Conservation (phyloP, 202 grass and related monocot genomes). For the Schoenoplectus tabernaemontani region DNA sequence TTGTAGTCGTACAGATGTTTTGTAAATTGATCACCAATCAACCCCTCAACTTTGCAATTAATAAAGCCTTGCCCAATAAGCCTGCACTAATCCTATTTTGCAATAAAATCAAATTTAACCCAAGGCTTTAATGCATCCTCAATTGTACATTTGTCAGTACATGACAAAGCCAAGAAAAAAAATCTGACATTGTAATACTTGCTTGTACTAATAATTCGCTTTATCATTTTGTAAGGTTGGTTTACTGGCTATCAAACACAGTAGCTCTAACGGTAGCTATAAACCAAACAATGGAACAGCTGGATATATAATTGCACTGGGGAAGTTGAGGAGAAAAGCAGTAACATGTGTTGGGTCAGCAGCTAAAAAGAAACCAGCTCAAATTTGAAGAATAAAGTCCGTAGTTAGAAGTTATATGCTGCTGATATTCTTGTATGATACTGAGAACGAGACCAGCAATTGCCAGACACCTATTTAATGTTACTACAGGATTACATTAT, state of each 20-base stretch:
- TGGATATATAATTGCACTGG: constrained; percentile 20
- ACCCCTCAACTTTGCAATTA: background rate
- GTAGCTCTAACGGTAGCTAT: constrained; percentile 68
- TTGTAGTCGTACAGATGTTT: constrained; percentile 1
- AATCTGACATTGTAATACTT: background rate
- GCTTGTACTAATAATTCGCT: background rate
- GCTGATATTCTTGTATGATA: constrained; percentile 33
- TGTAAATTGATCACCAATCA: background rate
- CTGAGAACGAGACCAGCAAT: too few relatives aligned
- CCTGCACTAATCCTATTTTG: background rate
- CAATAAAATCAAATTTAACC: background rate
- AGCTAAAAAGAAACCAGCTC: constrained; percentile 48
- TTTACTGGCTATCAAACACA: constrained; percentile 90
- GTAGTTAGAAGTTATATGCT: constrained; percentile 1
- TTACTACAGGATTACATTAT: too few relatives aligned
- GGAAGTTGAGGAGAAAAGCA: constrained; percentile 4
- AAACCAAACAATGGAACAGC: constrained; percentile 51
- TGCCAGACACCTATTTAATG: too few relatives aligned
- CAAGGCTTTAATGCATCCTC: background rate
- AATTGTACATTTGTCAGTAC: background rate
- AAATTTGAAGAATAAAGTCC: constrained; percentile 23
- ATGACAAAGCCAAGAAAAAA: constrained; percentile 11
- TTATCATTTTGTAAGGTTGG: constrained; percentile 49
- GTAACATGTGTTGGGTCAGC: constrained; percentile 33
- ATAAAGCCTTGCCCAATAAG: background rate